Conservation (phyloP, 2,329 filamentous ascomycete species). For the Grosmannia huntii region DNA sequence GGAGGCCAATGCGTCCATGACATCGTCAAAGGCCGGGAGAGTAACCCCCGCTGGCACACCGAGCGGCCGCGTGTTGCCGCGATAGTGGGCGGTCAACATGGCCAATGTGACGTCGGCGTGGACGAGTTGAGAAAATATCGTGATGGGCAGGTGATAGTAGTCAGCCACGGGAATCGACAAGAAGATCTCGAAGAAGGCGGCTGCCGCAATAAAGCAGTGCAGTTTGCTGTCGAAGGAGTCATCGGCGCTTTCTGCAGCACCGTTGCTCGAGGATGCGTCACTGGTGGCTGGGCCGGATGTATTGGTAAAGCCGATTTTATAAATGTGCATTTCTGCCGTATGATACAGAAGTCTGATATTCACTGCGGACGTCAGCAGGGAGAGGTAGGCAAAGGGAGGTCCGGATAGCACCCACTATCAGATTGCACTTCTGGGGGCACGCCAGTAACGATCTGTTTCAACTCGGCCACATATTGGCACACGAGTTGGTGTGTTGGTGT, state of each 20-base stretch:
- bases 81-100: constrained; percentile 11
- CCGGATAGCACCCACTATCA: constrained; percentile 2
- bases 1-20: constrained; percentile 11
- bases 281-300: background rate
- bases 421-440: constrained; percentile 4
- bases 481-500: constrained; percentile 7
- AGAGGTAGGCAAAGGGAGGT: background rate
- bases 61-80: constrained; percentile 6
- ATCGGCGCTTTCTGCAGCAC: background rate
- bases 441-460: constrained; percentile 5
- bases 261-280: background rate
- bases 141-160: constrained; percentile 9
- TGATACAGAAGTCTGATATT: constrained; percentile 11
- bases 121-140: constrained; percentile 9
- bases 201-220: constrained; percentile 9
- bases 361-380: constrained; percentile 1
- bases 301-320: constrained; percentile 10
- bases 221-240: background rate
- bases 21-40: constrained; percentile 8
- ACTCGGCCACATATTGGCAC: constrained; percentile 6
- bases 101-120: constrained; percentile 13
- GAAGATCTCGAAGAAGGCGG: constrained; percentile 10
- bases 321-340: constrained; percentile 11
- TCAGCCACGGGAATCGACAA: constrained; percentile 9
- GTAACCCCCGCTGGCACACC: constrained; percentile 5